Evolutionary conservation across 371 early-diverging fungal species (phyloP).

Genomic region (Capniomyces stellatus): DNA sequence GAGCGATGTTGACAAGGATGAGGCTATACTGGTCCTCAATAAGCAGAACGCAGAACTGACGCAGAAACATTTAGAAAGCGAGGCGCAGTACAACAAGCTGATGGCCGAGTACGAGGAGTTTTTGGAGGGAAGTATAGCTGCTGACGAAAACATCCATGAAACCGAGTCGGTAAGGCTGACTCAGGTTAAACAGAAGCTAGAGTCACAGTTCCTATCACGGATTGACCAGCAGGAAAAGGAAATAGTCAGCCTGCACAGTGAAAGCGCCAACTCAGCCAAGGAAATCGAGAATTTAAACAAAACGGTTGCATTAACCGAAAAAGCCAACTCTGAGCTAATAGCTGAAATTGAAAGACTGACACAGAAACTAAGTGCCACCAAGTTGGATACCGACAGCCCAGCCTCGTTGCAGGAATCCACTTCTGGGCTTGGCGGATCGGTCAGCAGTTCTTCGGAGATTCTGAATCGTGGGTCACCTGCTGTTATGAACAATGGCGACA

Average conservation of each 20-base stretch:
- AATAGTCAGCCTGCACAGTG: slow-evolving; percentile 48
- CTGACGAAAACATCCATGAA: slow-evolving; percentile 53
- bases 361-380: slow-evolving; percentile 26
- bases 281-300: slow-evolving; percentile 43
- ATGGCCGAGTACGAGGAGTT: slow-evolving; percentile 83
- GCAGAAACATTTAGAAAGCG: slow-evolving; percentile 50
- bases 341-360: slow-evolving; percentile 9
- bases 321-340: slow-evolving; percentile 17
- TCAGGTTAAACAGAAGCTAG: slow-evolving; percentile 66
- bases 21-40: slow-evolving; percentile 30
- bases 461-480: no score
- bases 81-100: slow-evolving; percentile 44
- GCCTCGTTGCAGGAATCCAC: background rate
- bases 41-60: slow-evolving; percentile 40
- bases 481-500: slow-evolving; percentile 28
- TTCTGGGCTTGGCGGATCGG: no score
- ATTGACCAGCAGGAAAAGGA: slow-evolving; percentile 56
- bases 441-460: no score
- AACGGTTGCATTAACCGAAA: slow-evolving; percentile 10
- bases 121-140: slow-evolving; percentile 81
- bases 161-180: slow-evolving; percentile 49
- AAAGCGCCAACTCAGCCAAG: slow-evolving; percentile 46
- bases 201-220: slow-evolving; percentile 62
- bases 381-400: slow-evolving; percentile 4
- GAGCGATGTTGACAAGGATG: slow-evolving; percentile 23